Evolutionary conservation across 2,329 filamentous ascomycete species (phyloP).

Genomic region (Alternaria sp.): DNA sequence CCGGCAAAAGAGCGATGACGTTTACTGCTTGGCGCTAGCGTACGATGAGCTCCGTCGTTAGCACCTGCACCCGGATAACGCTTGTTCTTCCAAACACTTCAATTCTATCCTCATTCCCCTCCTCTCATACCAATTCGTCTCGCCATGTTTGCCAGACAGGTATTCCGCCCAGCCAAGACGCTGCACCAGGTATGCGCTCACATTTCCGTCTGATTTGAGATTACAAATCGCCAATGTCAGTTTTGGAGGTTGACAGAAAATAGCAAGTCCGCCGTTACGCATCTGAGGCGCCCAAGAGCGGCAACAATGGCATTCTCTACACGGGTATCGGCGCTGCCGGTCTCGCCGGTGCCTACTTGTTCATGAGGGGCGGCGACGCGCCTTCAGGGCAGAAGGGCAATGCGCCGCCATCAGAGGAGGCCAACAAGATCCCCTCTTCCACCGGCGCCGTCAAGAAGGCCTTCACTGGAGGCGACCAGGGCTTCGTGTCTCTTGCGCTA

Average conservation of each 20-base stretch:
- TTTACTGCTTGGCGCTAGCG: constrained; percentile 34
- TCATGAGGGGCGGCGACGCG: constrained; percentile 42
- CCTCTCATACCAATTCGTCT: constrained; percentile 31
- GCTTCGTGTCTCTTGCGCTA: constrained; percentile 82
- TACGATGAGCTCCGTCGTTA: constrained; percentile 20
- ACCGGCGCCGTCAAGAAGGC: constrained; percentile 55
- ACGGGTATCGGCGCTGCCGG: constrained; percentile 65
- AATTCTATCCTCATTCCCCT: constrained; percentile 14
- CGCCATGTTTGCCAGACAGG: constrained; percentile 53
- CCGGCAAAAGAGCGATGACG: constrained; percentile 30
- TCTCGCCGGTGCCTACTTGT: constrained; percentile 63
- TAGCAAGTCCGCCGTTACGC: constrained; percentile 77
- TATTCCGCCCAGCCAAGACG: constrained; percentile 51
- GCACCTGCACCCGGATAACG: constrained; percentile 13
- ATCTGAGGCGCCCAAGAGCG: constrained; percentile 64
- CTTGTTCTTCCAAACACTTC: constrained; percentile 4
- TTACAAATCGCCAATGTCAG: constrained; percentile 20
- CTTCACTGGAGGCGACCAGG: constrained; percentile 87
- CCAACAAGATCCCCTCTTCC: constrained; percentile 49
- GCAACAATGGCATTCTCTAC: constrained; percentile 58
- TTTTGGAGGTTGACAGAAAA: constrained; percentile 25
- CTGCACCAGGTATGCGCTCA: constrained; percentile 48
- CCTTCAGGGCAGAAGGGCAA: constrained; percentile 31
- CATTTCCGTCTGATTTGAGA: constrained; percentile 17
- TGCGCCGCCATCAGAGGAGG: constrained; percentile 43